Conservation (phyloP, 345 rosid genomes). For the Mercurialis annua region DNA sequence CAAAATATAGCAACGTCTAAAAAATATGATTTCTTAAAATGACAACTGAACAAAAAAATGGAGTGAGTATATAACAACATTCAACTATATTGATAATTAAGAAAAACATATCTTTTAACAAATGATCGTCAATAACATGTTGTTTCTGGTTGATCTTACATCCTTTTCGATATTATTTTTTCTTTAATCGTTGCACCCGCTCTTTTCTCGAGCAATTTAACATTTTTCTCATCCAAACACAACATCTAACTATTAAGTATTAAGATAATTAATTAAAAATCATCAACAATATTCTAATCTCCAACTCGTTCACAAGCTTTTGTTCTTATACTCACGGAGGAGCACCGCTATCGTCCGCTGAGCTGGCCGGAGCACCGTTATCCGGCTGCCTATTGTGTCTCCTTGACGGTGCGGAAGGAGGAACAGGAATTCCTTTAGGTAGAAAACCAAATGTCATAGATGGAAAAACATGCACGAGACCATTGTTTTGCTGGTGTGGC, state of each 20-base stretch:
- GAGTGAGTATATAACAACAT: too few relatives aligned
- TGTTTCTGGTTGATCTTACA: too few relatives aligned
- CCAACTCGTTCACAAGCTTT: background rate
- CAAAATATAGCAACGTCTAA: too few relatives aligned
- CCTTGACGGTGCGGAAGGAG: slow-evolving; percentile 40
- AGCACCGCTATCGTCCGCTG: background rate
- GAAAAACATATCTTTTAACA: too few relatives aligned
- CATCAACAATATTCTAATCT: background rate
- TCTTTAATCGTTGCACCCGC: too few relatives aligned
- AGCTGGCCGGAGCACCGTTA: background rate
- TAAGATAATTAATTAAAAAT: background rate
- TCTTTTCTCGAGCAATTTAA: too few relatives aligned
- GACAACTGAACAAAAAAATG: too few relatives aligned
- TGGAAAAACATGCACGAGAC: background rate
- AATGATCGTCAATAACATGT: too few relatives aligned
- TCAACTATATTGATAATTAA: too few relatives aligned
- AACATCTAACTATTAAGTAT: background rate
- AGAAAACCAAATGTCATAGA: slow-evolving; percentile 2
- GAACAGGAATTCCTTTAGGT: slow-evolving; percentile 25
- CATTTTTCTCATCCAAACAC: too few relatives aligned
- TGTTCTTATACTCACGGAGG: background rate
- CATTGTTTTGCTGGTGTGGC: background rate
- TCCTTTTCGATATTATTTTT: too few relatives aligned
- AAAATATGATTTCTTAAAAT: too few relatives aligned
- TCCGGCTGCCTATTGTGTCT: slow-evolving; percentile 19